Percentiles rank a stretch among this genome's conserved stretches.
Evolutionary conservation across 1,284 basidiomycete species (phyloP).

Genomic region (Butyriboletus appendiculatus): DNA sequence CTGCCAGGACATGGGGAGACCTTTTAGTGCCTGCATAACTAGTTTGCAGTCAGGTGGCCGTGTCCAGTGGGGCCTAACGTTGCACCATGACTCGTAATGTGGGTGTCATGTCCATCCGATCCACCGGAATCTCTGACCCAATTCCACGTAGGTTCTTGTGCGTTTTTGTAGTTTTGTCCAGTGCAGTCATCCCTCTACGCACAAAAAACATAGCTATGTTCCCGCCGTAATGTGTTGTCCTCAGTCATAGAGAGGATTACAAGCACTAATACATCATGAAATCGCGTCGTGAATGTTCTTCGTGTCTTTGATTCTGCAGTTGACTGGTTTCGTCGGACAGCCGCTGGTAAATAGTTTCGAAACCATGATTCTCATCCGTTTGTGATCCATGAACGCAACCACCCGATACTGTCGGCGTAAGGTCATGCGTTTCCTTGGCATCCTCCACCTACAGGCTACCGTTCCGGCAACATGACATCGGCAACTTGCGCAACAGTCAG

Average conservation of each 20-base stretch:
- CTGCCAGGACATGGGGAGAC: slow-evolving; percentile 72
- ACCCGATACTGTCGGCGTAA: background rate
- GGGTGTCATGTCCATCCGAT: slow-evolving; percentile 1
- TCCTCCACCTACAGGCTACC: background rate
- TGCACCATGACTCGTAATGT: slow-evolving; percentile 8
- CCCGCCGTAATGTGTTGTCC: slow-evolving; percentile 19
- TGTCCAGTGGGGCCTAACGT: background rate
- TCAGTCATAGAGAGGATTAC: slow-evolving; percentile 18
- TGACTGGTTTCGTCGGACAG: slow-evolving; percentile 8
- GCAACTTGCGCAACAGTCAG: slow-evolving; percentile 14
- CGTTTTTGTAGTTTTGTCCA: slow-evolving; percentile 4
- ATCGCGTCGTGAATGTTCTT: slow-evolving; percentile 15
- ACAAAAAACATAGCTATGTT: slow-evolving; percentile 23
- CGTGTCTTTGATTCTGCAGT: slow-evolving; percentile 4
- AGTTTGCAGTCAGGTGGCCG: background rate
- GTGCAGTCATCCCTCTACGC: slow-evolving; percentile 4
- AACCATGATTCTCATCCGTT: background rate
- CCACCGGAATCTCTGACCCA: slow-evolving; percentile 3
- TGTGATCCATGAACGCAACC: background rate
- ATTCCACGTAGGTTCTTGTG: slow-evolving; percentile 4
- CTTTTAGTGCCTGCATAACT: slow-evolving; percentile 62
- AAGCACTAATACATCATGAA: slow-evolving; percentile 14
- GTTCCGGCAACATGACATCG: slow-evolving; percentile 8
- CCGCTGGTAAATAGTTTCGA: slow-evolving; percentile 11
- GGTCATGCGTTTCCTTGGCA: background rate